phyloP scores from a whole-genome alignment of 305 asterid genomes.

The Fraxinus velutina region DNA sequence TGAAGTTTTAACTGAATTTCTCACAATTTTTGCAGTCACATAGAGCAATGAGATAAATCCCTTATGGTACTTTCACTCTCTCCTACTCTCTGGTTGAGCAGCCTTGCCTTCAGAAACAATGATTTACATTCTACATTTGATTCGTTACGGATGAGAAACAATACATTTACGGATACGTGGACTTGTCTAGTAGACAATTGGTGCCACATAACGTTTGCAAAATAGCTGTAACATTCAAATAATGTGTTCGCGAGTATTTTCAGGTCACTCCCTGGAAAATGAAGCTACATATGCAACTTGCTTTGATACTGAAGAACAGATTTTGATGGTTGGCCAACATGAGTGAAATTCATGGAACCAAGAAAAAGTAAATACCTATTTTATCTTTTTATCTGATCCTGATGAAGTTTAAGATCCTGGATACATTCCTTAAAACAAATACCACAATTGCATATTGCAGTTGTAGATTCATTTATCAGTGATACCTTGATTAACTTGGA shows the following conservation, averaged over 20 bases:
- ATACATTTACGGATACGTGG: neutral
- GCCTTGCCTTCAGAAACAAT: neutral
- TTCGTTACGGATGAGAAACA: neutral
- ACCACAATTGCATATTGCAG: neutral
- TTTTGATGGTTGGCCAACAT: neutral
- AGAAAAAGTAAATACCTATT: neutral
- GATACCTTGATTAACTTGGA: neutral
- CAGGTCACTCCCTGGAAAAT: neutral
- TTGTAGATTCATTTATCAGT: neutral
- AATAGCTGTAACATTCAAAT: neutral
- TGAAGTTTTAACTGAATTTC: neutral
- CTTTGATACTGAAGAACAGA: neutral
- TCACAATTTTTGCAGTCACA: neutral
- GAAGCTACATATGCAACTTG: neutral
- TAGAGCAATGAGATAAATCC: neutral
- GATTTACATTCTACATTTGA: neutral
- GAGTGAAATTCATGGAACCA: neutral
- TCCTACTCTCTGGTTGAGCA: neutral
- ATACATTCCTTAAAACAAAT: neutral
- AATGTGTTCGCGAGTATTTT: neutral
- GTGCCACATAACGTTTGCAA: neutral
- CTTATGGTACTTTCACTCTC: neutral
- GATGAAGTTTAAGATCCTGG: neutral
- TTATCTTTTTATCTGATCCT: neutral
- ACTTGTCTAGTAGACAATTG: neutral